A percentile compares a stretch with the other conserved stretches of the same genome.
These are phyloP conservation scores for Murraya koenigii DNA, from an alignment of 345 rosid genomes.

Conservation along the genomic window DNA sequence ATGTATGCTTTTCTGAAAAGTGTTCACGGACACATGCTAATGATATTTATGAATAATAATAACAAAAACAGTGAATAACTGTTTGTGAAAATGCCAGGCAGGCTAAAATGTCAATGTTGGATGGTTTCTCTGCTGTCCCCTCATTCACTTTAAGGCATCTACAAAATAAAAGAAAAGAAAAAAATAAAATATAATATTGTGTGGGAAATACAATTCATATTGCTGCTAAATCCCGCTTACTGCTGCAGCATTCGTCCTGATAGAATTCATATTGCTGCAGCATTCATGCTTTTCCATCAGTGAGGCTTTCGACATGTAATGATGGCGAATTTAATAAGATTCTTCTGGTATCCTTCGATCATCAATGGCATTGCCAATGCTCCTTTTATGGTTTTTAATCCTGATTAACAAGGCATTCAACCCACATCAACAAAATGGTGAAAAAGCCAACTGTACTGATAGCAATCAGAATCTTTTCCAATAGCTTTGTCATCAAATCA, in stretches of 20 bases:
- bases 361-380: conserved; percentile 90
- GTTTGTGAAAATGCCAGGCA: not conserved
- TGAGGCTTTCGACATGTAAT: conserved; percentile 74
- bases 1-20: not conserved
- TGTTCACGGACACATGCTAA: not conserved
- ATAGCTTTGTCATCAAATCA: not conserved
- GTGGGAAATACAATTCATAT: not conserved
- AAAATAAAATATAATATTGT: not conserved
- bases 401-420: conserved; percentile 30
- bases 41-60: no score
- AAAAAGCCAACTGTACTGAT: not conserved
- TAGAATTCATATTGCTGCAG: no score
- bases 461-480: not conserved
- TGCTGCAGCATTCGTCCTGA: not conserved
- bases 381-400: conserved; percentile 73
- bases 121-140: not conserved
- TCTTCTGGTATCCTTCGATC: conserved; percentile 88
- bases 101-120: no score
- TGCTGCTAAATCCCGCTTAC: not conserved
- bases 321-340: conserved; percentile 68
- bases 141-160: not conserved
- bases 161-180: no score
- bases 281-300: conserved; percentile 1
- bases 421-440: not conserved
- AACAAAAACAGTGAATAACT: no score